A percentile compares a stretch with the other conserved stretches of the same genome.
Conservation (phyloP, 805 yeast genomes). For the Metschnikowia colocasiae region DNA sequence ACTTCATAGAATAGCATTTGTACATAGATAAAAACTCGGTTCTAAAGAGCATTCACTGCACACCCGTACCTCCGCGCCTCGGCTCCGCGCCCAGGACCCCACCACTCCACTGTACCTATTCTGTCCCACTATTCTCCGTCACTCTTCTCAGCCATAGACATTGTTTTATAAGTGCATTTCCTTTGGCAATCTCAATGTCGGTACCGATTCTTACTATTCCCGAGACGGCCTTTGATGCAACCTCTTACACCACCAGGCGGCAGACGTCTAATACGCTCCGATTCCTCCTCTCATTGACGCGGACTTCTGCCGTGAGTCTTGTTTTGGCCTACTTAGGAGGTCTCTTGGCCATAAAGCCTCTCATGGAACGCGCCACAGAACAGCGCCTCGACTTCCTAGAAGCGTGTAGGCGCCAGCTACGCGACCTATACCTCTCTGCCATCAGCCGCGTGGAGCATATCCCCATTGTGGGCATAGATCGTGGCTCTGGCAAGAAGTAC, state of each 20-base stretch:
- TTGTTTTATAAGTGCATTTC: too few relatives aligned
- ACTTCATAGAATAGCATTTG: slow-evolving; percentile 22
- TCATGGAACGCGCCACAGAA: slow-evolving; percentile 26
- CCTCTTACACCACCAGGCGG: slow-evolving; percentile 19
- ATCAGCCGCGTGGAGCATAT: slow-evolving; percentile 34
- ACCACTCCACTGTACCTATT: too few relatives aligned
- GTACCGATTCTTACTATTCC: slow-evolving; percentile 40
- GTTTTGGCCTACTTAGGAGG: slow-evolving; percentile 31
- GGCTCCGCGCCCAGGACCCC: slow-evolving; percentile 6
- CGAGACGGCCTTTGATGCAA: slow-evolving; percentile 37
- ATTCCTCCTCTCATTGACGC: slow-evolving; percentile 30
- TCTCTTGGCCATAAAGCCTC: slow-evolving; percentile 31
- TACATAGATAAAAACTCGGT: slow-evolving; percentile 6
- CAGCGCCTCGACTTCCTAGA: slow-evolving; percentile 36
- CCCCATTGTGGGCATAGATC: slow-evolving; percentile 37
- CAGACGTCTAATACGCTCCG: slow-evolving; percentile 23
- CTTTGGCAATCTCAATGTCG: slow-evolving; percentile 14
- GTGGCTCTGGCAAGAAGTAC: slow-evolving; percentile 27
- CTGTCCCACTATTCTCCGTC: too few relatives aligned
- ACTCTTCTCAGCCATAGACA: too few relatives aligned
- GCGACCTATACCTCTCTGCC: slow-evolving; percentile 34
- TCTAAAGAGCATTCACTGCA: neutral
- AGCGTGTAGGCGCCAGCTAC: slow-evolving; percentile 26
- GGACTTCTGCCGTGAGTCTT: slow-evolving; percentile 32
- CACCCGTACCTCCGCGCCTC: slow-evolving; percentile 14